Conservation (phyloP, 257 asterid species). For the Rubia yunnanensis region DNA sequence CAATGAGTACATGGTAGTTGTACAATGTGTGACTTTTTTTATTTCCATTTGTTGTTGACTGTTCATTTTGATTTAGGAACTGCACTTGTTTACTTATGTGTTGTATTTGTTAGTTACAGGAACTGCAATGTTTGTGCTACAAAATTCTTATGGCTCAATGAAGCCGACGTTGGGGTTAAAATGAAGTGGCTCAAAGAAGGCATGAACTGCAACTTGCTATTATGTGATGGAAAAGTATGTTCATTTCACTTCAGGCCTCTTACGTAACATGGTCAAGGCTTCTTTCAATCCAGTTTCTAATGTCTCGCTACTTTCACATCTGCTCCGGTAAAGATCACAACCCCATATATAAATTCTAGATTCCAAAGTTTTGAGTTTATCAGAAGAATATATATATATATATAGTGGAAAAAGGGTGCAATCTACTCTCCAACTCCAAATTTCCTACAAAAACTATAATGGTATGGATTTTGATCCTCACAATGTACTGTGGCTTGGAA, state of each 20-base stretch:
- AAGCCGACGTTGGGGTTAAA: slow-evolving; percentile 79
- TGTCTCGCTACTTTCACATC: slow-evolving; percentile 51
- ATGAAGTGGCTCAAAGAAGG: slow-evolving; percentile 94
- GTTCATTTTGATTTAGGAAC: too few species aligned
- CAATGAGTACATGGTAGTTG: too few species aligned
- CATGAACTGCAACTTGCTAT: slow-evolving; percentile 91
- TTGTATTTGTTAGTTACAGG: too few species aligned
- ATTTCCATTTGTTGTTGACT: too few species aligned
- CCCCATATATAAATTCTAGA: slow-evolving; percentile 45
- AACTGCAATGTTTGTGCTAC: slow-evolving; percentile 14
- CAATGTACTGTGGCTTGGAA: slow-evolving; percentile 38
- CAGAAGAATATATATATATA: slow-evolving; percentile 45
- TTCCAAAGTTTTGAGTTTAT: slow-evolving; percentile 66
- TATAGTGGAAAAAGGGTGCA: slow-evolving; percentile 28
- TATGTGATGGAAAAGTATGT: slow-evolving; percentile 76
- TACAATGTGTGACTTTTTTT: too few species aligned
- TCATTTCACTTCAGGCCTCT: too few species aligned
- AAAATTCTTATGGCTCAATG: slow-evolving; percentile 77
- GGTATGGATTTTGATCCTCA: slow-evolving; percentile 61
- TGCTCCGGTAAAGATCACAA: slow-evolving; percentile 44
- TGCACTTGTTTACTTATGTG: too few species aligned
- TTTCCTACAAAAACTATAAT: slow-evolving; percentile 55
- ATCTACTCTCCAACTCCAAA: slow-evolving; percentile 21
- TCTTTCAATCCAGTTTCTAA: slow-evolving; percentile 49
- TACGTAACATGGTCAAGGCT: slow-evolving; percentile 48